A percentile compares a stretch with the other conserved stretches of the same genome.
Evolutionary conservation across 306 rosid genomes (phyloP).

Genomic region (Malus domestica): DNA sequence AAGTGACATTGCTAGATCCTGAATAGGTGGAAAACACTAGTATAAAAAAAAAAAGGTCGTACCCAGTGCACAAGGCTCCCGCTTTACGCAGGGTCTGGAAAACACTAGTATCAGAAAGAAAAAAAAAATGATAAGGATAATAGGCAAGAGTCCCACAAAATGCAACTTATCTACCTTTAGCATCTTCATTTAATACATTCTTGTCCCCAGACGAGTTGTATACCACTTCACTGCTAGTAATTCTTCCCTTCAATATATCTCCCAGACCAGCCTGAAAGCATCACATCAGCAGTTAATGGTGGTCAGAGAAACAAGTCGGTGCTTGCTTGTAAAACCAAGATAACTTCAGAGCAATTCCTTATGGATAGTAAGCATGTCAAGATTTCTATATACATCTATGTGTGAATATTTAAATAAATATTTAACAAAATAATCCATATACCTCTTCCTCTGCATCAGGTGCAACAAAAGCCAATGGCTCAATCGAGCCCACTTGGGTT

Average conservation of each 20-base stretch:
- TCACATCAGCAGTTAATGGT: slow-evolving; percentile 7
- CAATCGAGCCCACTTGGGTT: slow-evolving; percentile 32
- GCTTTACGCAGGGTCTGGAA: too few relatives aligned
- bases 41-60: not conserved
- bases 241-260: slow-evolving; percentile 54
- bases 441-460: slow-evolving; percentile 69
- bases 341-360: not conserved
- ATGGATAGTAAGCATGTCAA: not conserved
- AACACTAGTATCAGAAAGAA: not conserved
- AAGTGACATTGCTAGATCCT: slow-evolving; percentile 22
- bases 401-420: not conserved
- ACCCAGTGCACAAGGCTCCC: too few relatives aligned
- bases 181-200: slow-evolving; percentile 31
- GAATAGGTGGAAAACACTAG: not conserved
- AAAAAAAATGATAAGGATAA: not conserved
- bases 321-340: not conserved
- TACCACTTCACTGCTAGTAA: slow-evolving; percentile 43
- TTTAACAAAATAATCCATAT: slow-evolving; percentile 1
- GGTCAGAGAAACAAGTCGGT: not conserved
- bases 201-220: slow-evolving; percentile 25
- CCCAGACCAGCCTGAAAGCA: slow-evolving; percentile 43
- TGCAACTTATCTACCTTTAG: slow-evolving; percentile 25
- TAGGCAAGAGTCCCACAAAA: not conserved
- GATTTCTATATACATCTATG: not conserved
- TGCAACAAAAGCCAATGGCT: slow-evolving; percentile 60